Conservation (phyloP, 345 rosid species). For the Ricinus communis region DNA sequence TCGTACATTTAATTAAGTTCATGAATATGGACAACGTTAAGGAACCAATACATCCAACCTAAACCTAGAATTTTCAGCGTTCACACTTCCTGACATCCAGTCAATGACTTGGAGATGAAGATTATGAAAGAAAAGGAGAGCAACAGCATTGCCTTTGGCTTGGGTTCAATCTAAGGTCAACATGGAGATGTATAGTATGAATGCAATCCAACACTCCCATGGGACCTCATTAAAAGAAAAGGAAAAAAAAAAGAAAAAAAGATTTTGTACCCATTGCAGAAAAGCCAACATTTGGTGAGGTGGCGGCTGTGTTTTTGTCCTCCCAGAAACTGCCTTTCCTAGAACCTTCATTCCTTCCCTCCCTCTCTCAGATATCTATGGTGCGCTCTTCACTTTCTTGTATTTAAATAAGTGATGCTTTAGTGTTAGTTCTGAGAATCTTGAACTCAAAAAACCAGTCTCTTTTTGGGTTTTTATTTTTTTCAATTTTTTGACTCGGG, state of each 20-base stretch:
- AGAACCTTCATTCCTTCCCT: constrained; percentile 6
- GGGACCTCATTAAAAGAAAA: not conserved
- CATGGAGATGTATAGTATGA: not conserved
- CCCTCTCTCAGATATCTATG: no score
- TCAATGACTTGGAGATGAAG: constrained; percentile 18
- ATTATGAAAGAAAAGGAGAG: no score
- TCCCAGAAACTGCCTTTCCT: not conserved
- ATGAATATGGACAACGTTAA: not conserved
- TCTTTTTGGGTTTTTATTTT: not conserved
- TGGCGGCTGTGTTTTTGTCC: constrained; percentile 11
- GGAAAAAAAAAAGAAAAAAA: no score
- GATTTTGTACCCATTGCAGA: not conserved
- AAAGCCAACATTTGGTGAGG: not conserved
- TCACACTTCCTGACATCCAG: not conserved
- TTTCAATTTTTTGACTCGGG: not conserved
- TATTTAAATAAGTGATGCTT: constrained; percentile 9
- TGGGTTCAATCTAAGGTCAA: no score
- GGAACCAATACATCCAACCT: not conserved
- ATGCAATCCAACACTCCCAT: not conserved
- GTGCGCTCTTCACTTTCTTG: not conserved
- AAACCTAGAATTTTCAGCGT: not conserved
- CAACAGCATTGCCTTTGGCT: no score
- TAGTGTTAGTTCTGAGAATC: no score
- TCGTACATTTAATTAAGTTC: not conserved
- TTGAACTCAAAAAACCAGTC: no score